phyloP scores from a whole-genome alignment of 495 filamentous ascomycete species.

The Chaetomium cochliodes region DNA sequence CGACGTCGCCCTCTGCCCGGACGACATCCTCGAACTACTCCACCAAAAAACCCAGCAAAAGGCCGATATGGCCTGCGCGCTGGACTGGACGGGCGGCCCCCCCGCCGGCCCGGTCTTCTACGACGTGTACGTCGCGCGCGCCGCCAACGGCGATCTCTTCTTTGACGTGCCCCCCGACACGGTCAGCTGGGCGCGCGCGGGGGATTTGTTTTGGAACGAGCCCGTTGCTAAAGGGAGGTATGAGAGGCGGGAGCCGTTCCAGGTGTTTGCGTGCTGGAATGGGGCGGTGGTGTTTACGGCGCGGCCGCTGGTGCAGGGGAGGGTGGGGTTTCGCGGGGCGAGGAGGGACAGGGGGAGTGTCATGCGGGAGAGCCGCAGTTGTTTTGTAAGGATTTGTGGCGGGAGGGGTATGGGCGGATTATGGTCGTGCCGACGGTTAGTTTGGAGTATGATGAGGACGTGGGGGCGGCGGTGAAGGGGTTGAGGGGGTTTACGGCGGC shows the following conservation, averaged over 20 bases:
- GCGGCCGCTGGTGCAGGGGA: conserved; percentile 35
- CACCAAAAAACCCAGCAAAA: conserved; percentile 44
- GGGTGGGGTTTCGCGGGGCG: conserved; percentile 38
- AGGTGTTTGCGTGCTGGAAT: conserved; percentile 58
- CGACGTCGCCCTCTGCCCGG: conserved; percentile 49
- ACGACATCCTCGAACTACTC: conserved; percentile 54
- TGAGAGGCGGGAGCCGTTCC: conserved; percentile 40
- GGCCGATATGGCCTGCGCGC: conserved; percentile 54
- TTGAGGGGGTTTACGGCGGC: conserved; percentile 40
- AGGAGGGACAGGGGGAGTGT: conserved; percentile 41
- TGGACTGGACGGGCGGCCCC: conserved; percentile 48
- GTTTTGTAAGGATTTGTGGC: conserved; percentile 48
- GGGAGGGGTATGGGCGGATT: conserved; percentile 45
- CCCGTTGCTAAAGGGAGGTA: conserved; percentile 32
- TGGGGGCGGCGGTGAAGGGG: conserved; percentile 39
- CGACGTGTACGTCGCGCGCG: conserved; percentile 52
- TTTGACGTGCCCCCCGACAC: conserved; percentile 47
- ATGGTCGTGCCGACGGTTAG: conserved; percentile 51
- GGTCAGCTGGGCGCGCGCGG: conserved; percentile 38
- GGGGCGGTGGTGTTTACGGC: conserved; percentile 42
- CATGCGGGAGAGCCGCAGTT: conserved; percentile 47
- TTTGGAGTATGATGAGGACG: conserved; percentile 44
- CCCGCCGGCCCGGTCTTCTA: conserved; percentile 45
- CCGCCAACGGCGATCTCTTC: conserved; percentile 51
- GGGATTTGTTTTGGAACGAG: conserved; percentile 51